A percentile compares a stretch with the other conserved stretches of the same genome.
Evolutionary conservation across 2,329 filamentous ascomycete genomes (phyloP).

Genomic region (Botrytis deweyae): DNA sequence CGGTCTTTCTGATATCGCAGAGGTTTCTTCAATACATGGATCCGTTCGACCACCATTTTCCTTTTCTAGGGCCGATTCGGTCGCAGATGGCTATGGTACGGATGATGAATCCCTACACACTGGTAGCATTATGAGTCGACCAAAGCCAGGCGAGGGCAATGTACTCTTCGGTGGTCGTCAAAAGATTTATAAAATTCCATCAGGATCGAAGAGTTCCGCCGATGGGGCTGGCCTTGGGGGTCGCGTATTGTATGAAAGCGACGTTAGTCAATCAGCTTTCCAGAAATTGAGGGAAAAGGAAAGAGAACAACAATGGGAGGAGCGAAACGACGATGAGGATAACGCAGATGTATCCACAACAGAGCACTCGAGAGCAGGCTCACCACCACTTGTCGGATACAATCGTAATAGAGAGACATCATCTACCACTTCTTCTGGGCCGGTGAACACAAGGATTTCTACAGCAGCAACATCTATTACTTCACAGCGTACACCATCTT

Average conservation of each 20-base stretch:
- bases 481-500: constrained; percentile 62
- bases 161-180: constrained; percentile 92
- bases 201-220: constrained; percentile 44
- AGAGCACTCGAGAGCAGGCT: constrained; percentile 50
- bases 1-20: constrained; percentile 79
- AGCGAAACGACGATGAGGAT: constrained; percentile 38
- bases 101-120: constrained; percentile 63
- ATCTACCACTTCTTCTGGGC: constrained; percentile 69
- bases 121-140: constrained; percentile 78
- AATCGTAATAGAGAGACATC: constrained; percentile 80
- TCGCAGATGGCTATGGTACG: constrained; percentile 58
- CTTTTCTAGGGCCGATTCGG: constrained; percentile 63
- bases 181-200: constrained; percentile 86
- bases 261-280: constrained; percentile 79
- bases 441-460: constrained; percentile 69
- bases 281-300: constrained; percentile 65
- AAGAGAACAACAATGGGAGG: constrained; percentile 41
- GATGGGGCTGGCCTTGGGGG: constrained; percentile 56
- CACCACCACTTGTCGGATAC: constrained; percentile 60
- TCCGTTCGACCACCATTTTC: constrained; percentile 59
- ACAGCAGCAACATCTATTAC: constrained; percentile 85
- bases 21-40: constrained; percentile 77
- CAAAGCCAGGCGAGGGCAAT: constrained; percentile 84
- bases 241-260: constrained; percentile 78
- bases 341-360: constrained; percentile 21